Base-by-base conservation (phyloP, 2,329 filamentous ascomycete genomes). In the Hawksworthiomyces lignivorus region DNA sequence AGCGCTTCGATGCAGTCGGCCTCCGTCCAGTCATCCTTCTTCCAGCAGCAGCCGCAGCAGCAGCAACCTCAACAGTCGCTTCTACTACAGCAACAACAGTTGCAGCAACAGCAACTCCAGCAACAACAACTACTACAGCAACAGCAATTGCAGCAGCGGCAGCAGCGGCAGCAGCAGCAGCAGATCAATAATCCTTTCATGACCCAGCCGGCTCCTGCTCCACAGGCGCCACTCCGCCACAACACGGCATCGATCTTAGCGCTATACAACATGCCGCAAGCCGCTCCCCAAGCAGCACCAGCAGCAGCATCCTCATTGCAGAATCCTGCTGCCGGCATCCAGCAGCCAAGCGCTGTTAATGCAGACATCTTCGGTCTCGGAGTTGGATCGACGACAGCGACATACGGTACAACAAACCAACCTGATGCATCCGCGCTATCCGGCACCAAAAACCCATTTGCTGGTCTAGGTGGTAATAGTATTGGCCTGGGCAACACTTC, bases 191-290 rank as follows among this genome's bases (percentile, higher is more conserved):
- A 63, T 20, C 61, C 61, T 0, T 64, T 64, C 43, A 31, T 36
- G 20, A 44, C 47, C 19, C 49, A 54, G 31, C 61, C 64, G 31
- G 57, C 55, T 24, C 61, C 61, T 15, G 50, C 48, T 30, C 54
- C 47, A 39, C 56, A 52, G 17, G 52, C 67, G 38, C 65, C 69
- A 14, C 65, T 66, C 31, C 67, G 73, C 24, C 71, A 80, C 22
- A 78, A 87, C 53, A 89, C 84, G 49, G 77, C 75, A 4, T 82
- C 82, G 5, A 90, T 92, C 45, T 68, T 90, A 59, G 82, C 85
- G 6, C 62, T 92, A 10, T 90, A 86, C 61, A 80, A 76, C 55
- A 74, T 80, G 43, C 70, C 75, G 7, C 71, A 77, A 37, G 60
- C 70, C 26, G 63, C 69, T 1, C 68, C 72, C 4, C 62, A 15